Base-by-base conservation (phyloP, 192 early-diverging fungal species). In the Backusella liffmaniae region DNA sequence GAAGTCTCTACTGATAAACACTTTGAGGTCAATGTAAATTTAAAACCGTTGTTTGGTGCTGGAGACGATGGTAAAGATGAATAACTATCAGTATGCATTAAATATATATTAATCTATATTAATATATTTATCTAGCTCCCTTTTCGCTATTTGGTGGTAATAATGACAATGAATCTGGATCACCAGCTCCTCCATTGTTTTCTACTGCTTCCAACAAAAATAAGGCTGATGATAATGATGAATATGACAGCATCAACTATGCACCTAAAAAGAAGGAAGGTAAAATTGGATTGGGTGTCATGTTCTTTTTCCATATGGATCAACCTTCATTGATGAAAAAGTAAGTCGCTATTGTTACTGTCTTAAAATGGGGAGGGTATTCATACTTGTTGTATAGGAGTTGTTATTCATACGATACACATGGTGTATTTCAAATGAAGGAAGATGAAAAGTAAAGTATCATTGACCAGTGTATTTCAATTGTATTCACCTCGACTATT, bases 61-160 rank as follows among this genome's bases (percentile, higher is more conserved):
- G 73, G 68, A 41, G 78, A 49, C n/a, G 76, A 80, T 41, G 75
- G 81, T 83, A 76, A 67, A 37, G 51, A 9, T 34, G 3, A 3
- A 2, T 42, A 29, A 32, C 42, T 16, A 44, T 18, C 4, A 4
- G 3, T 44, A 5, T 32, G 32, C 0, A 44, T 16, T 44, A 44
- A 3, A 32, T 4, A 5, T 44, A 44, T 44, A 44, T 18, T 13
- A 3, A 32, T 4, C 0, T 44, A 44, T 44, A 44, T 18, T 13
- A 44, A 44, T 18, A 44, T 18, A 44, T 16, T 44, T 44, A 44
- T 44, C 4, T 77, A 69, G 81, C 77, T 34, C 77, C 79, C 10
- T 88, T 88, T 74, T 86, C 81, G 39, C 23, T 88, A 32, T 88
- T 88, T 74, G 87, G 84, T 42, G 79, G 76, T 4, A 81, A 79